Evolutionary conservation across 768 basidiomycete genomes (phyloP).

Genomic region (Auricularia auricula-judae): DNA sequence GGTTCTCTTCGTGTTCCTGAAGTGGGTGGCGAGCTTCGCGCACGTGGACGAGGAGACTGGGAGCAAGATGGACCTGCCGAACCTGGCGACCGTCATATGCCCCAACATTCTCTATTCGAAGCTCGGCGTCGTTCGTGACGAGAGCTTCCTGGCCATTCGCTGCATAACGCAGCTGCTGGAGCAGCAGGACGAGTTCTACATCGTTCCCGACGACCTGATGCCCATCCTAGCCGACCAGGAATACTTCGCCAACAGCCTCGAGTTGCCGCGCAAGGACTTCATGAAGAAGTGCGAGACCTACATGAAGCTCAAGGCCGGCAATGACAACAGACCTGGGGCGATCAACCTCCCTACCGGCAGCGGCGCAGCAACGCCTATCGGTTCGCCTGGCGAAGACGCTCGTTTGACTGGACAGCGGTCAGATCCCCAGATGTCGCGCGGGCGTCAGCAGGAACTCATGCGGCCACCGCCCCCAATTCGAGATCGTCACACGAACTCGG

Average conservation of each 20-base stretch:
- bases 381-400: not conserved
- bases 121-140: constrained; percentile 75
- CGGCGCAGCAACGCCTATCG: not conserved
- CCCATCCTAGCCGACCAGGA: constrained; percentile 85
- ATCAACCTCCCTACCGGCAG: not conserved
- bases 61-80: constrained; percentile 95
- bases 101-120: constrained; percentile 93
- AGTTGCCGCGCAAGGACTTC: constrained; percentile 89
- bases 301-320: constrained; percentile 23
- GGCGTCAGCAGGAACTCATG: not conserved
- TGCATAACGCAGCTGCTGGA: constrained; percentile 82
- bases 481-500: not conserved
- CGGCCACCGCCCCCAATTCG: not conserved
- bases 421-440: not conserved
- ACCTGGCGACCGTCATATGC: constrained; percentile 93
- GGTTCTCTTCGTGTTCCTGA: constrained; percentile 93
- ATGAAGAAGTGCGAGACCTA: constrained; percentile 93
- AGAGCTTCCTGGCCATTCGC: constrained; percentile 82
- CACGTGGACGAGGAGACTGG: constrained; percentile 96
- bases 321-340: not conserved
- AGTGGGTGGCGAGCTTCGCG: constrained; percentile 99
- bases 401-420: not conserved
- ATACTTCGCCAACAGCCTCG: constrained; percentile 78
- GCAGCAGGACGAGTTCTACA: constrained; percentile 90
- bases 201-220: constrained; percentile 85